These are phyloP conservation scores for Aureobasidium sp. DNA, from an alignment of 2,329 filamentous ascomycete genomes.

Conservation along the genomic window DNA sequence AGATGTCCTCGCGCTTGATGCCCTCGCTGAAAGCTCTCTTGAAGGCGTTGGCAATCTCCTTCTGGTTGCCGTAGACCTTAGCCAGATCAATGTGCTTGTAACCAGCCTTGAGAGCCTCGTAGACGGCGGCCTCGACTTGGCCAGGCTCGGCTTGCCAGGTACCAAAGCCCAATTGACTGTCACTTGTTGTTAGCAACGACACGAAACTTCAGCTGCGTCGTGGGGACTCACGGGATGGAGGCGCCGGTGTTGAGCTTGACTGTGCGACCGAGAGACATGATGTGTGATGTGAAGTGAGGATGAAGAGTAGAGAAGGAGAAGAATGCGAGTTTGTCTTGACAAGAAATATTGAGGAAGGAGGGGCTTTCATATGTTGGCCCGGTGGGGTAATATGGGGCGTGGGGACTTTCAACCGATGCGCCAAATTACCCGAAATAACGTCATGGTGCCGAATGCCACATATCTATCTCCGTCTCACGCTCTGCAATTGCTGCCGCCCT, in stretches of 20 bases:
- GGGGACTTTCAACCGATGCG: not conserved
- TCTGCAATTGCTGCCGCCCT: not conserved
- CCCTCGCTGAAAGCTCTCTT: conserved; percentile 61
- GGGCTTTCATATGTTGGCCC: not conserved
- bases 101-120: conserved; percentile 34
- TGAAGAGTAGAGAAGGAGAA: not conserved
- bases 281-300: not conserved
- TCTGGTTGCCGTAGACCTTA: conserved; percentile 69
- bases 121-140: conserved; percentile 62
- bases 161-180: conserved; percentile 52
- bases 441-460: not conserved
- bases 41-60: conserved; percentile 63
- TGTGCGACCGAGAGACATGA: conserved; percentile 11
- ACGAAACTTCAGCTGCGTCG: not conserved
- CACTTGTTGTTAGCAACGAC: not conserved
- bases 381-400: not conserved
- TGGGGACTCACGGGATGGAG: conserved; percentile 22
- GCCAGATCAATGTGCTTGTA: conserved; percentile 46
- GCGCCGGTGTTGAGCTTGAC: conserved; percentile 27
- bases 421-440: not conserved
- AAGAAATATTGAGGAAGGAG: not conserved
- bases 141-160: conserved; percentile 69
- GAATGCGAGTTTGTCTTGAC: not conserved
- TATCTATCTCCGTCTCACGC: not conserved
- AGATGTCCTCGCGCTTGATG: conserved; percentile 58